Evolutionary conservation across 225 moss, liverwort and hornwort genomes (phyloP), one percentile per base, ranked within the genome.

Genomic region (Physcomitrium patens): DNA sequence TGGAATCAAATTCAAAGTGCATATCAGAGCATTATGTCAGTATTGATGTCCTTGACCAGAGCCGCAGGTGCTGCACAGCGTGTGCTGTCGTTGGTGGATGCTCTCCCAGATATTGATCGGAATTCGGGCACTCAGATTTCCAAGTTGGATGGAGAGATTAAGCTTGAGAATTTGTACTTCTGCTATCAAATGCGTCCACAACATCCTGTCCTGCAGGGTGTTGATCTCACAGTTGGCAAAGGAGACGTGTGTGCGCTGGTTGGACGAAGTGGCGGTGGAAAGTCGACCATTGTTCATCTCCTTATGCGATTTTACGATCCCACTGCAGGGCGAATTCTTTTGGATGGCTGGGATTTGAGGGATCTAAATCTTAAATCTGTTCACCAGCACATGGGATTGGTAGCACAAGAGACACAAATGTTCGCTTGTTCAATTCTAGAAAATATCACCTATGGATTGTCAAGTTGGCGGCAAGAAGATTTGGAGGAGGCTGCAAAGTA

Each of bases 291-390:
- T 67, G 99, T 99, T 43, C 99, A 99, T 74, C 89, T 99, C 14
- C 89, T 99, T 15, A 99, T 99, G 99, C 86, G 99, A 75, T 99
- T 95, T 73, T 99, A 99, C 55, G 99, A 99, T 73, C 99, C 99
- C 1, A 80, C 89, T 6, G 73, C 73, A 56, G 99, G 99, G 42
- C 90, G 79, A 4, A 95, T 99, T 56, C 68, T 91, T 47, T 77
- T 99, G 63, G 99, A 99, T 74, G 92, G 95, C 58, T 92, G 91
- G 95, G 93, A 99, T 74, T 60, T 99, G 76, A 89, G 81, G 76
- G 83, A 92, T 60, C 85, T 99, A 53, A 99, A 93, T 73, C 67
- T 99, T 52, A 92, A 92, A 80, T 95, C 95, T 66, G 95, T 95
- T 64, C 99, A 99, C 77, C 91, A 91, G 81, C 93, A 99, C 79